Evolutionary conservation across 306 rosid species (phyloP), one percentile per base, ranked within the genome.

Genomic region (Quercus aquifolioides): DNA sequence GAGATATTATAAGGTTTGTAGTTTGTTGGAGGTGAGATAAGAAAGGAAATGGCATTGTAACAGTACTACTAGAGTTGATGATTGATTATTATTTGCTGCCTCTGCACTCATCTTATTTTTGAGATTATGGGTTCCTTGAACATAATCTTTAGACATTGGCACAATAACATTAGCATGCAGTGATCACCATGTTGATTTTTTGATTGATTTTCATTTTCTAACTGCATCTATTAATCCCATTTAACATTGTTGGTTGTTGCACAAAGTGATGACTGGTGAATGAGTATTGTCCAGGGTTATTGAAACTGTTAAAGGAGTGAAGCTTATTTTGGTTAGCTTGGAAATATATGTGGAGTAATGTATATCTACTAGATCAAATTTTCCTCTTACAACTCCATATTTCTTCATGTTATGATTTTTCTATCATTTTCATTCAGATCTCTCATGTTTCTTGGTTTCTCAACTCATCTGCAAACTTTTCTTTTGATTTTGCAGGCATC

Each of bases 401-500:
- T 59, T 58, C 23, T 59, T 60, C 49, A 69, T 23, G 59, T 76
- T 21, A 46, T 28, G 12, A 15, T 63, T 67, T 54, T 49, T 20
- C 3, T 76, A n/a, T 59, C 15, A 12, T 55, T 49, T 71, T 63
- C 31, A 72, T 67, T 72, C 38, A 20, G 57, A 12, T 20, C 35
- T 46, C 23, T 49, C 6, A 35, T 75, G 55, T 63, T 10, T 71
- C 55, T 20, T n/a, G 7, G 46, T 25, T 17, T 15, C 41, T 11
- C 7, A 14, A 14, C 49, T 58, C 80, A 75, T 49, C 38, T 77
- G 54, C 26, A 76, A 56, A 51, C 18, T 74, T 77, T 74, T 74
- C 51, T 20, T 23, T 76, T 78, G 85, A 54, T 73, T 25, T 87
- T 86, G 31, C 92, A 95, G 99, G 91, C 92, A 68, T 82, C 80